Evolutionary conservation across 805 yeast species (phyloP), one percentile per base, ranked within the genome.

Genomic region (Kazachstania martiniae): DNA sequence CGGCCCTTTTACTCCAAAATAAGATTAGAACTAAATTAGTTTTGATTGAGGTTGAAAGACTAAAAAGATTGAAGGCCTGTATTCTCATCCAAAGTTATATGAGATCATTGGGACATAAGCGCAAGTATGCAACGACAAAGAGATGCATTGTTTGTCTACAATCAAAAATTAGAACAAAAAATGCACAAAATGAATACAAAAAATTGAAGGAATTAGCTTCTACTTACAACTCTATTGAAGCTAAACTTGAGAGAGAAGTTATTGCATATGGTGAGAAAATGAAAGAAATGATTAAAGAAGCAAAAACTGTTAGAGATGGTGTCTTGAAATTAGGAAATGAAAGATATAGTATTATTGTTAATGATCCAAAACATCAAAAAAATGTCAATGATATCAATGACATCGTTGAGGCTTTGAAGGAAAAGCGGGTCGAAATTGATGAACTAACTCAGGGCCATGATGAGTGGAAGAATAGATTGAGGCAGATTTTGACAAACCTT

Each of bases 261-360:
- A 28, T 31, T 12, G 25, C 12, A 12, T 33, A 33, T 12, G 31
- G 95, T 4, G 91, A 87, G 50, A 69, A 78, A 7, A 65, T 87
- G 38, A 71, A 91, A 0, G 60, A 73, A 22, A 80, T 81, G 51
- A 76, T 80, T 16, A 80, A 74, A 43, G 94, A 84, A 42, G 85
- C 84, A 58, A 77, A 77, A 61, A 68, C 66, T 37, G 65, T 84
- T 45, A 65, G 71, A 37, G 60, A 69, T 45, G 18, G 3, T 16
- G 63, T 65, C 29, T 61, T 32, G 19, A 5, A 15, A 10, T 12
- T 34, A 9, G 16, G 19, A 19, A 23, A 23, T 12, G 18, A 25
- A 25, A 9, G 25, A 21, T 10, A n/a, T 21, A 7, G 7, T 18
- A 1, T 14, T 10, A 22, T n/a, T 28, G 15, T 12, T 24, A 10